phyloP scores from a whole-genome alignment of 176 grass and related monocot genomes.

The Triticum turgidum region DNA sequence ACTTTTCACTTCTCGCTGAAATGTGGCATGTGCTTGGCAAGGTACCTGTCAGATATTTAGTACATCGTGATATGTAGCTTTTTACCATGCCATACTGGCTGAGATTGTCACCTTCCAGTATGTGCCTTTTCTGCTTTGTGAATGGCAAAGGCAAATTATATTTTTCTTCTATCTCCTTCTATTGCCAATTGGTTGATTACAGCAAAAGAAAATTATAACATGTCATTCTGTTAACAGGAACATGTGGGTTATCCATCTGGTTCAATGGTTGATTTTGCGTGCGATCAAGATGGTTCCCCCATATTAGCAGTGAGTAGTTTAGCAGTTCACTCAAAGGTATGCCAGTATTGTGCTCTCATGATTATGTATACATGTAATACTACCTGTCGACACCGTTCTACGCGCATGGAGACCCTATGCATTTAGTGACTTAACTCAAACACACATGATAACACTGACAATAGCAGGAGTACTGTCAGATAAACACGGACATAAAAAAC shows the following conservation, averaged over 20 bases:
- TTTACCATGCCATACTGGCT: neutral
- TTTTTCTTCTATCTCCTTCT: neutral
- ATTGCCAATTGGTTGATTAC: neutral
- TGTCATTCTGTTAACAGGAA: conserved; percentile 50
- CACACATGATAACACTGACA: neutral
- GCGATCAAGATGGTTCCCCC: conserved; percentile 76
- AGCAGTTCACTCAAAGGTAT: conserved; percentile 90
- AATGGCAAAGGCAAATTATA: neutral
- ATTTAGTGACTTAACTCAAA: neutral
- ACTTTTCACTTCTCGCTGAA: neutral
- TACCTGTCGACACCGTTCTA: neutral
- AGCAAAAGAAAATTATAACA: neutral
- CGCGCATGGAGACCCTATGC: neutral
- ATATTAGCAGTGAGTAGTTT: conserved; percentile 92
- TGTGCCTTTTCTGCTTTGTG: neutral
- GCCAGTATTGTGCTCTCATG: neutral
- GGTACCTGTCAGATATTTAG: neutral
- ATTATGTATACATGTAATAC: neutral
- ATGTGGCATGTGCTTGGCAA: neutral
- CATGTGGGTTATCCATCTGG: conserved; percentile 86
- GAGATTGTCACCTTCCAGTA: neutral
- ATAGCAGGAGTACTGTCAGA: neutral
- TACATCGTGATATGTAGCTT: neutral
- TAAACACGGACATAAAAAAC: neutral
- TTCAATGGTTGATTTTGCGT: conserved; percentile 97